Conservation (phyloP, 164 flowering plant species). For the Vitis cinerea region DNA sequence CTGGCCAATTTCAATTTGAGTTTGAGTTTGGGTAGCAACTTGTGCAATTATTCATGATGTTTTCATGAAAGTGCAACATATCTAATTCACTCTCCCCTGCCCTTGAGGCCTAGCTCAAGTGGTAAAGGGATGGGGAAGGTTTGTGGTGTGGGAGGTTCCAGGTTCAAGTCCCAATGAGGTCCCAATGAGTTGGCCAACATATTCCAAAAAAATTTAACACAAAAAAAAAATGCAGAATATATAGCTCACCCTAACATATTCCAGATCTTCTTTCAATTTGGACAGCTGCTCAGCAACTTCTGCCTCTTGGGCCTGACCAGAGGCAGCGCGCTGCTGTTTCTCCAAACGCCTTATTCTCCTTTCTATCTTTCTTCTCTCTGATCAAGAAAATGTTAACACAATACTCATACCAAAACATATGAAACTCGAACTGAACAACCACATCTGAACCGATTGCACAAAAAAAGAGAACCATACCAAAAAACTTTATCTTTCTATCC, state of each 20-base stretch:
- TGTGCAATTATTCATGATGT: no score
- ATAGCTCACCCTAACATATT: slow-evolving; percentile 84
- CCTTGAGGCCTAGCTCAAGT: no score
- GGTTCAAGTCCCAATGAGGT: no score
- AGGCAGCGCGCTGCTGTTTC: slow-evolving; percentile 66
- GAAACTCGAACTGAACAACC: background rate
- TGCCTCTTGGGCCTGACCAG: slow-evolving; percentile 62
- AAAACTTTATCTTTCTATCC: slow-evolving; percentile 80
- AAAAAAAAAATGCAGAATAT: background rate
- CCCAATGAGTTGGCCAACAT: no score
- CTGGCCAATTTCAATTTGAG: no score
- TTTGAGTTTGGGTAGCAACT: no score
- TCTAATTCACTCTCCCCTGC: background rate
- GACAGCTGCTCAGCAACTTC: slow-evolving; percentile 64
- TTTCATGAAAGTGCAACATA: background rate
- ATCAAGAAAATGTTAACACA: slow-evolving; percentile 10
- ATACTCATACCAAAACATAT: background rate
- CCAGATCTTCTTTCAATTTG: slow-evolving; percentile 88
- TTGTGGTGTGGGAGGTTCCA: no score
- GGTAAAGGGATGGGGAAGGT: no score
- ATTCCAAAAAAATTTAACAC: no score
- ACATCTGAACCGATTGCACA: background rate
- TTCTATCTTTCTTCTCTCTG: slow-evolving; percentile 94
- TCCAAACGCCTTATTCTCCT: slow-evolving; percentile 86
- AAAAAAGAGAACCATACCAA: slow-evolving; percentile 46